Evolutionary conservation across 495 filamentous ascomycete genomes (phyloP).

Genomic region (Lasiosphaeria hispida): DNA sequence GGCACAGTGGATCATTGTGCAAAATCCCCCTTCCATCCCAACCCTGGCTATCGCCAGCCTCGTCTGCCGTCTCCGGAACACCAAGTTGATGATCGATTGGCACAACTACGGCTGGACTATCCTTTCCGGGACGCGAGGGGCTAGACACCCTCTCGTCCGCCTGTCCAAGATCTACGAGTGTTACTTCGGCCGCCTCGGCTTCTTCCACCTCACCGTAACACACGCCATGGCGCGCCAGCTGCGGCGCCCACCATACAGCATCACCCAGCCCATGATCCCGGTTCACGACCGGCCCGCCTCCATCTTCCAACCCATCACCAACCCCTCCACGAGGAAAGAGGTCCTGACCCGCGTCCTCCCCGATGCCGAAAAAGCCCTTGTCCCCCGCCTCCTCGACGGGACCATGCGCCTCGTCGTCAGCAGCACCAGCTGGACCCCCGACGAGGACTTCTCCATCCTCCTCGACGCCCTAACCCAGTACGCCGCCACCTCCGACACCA

Average conservation of each 20-base stretch:
- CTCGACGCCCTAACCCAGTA: constrained; percentile 81
- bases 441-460: constrained; percentile 90
- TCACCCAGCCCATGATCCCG: constrained; percentile 62
- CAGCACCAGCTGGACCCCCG: constrained; percentile 93
- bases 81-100: constrained; percentile 89
- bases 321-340: constrained; percentile 42
- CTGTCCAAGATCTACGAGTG: constrained; percentile 76
- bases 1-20: constrained; percentile 77
- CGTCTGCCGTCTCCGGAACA: constrained; percentile 74
- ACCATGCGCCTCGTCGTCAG: constrained; percentile 71
- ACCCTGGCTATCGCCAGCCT: constrained; percentile 73
- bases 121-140: constrained; percentile 64
- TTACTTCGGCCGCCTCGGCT: constrained; percentile 62
- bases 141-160: constrained; percentile 70
- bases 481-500: constrained; percentile 43
- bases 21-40: constrained; percentile 96
- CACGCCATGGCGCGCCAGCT: constrained; percentile 80
- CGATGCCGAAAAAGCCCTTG: constrained; percentile 45
- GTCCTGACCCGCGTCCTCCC: constrained; percentile 61
- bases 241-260: constrained; percentile 55
- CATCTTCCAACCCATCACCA: constrained; percentile 70
- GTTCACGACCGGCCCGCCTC: constrained; percentile 85
- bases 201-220: constrained; percentile 82
- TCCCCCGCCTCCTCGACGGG: constrained; percentile 54
- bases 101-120: constrained; percentile 99